phyloP scores from a whole-genome alignment of 2,329 filamentous ascomycete genomes.

The Alternaria dauci region DNA sequence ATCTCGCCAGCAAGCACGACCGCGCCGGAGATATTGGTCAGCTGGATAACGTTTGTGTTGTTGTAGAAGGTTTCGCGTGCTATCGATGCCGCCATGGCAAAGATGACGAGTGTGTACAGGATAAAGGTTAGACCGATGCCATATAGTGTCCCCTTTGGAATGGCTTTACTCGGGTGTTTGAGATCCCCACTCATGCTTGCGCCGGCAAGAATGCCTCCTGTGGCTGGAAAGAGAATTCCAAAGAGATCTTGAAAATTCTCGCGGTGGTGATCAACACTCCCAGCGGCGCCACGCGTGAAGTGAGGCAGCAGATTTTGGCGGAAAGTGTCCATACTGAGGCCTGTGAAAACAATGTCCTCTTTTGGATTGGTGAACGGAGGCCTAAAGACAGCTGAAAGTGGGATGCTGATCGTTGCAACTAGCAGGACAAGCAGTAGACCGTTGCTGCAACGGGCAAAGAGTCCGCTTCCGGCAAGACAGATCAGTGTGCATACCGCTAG shows the following conservation, averaged over 20 bases:
- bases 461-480: conserved; percentile 79
- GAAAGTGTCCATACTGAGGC: conserved; percentile 74
- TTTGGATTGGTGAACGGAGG: conserved; percentile 71
- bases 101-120: conserved; percentile 77
- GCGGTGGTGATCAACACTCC: conserved; percentile 67
- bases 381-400: conserved; percentile 75
- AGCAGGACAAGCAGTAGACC: conserved; percentile 75
- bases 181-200: conserved; percentile 92
- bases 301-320: conserved; percentile 75
- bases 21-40: conserved; percentile 78
- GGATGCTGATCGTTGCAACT: conserved; percentile 80
- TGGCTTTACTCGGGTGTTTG: conserved; percentile 81
- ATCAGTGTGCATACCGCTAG: conserved; percentile 76
- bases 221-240: conserved; percentile 82
- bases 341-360: conserved; percentile 78
- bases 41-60: conserved; percentile 81
- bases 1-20: conserved; percentile 83
- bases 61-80: conserved; percentile 76
- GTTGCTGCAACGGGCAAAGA: conserved; percentile 83
- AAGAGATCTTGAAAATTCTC: conserved; percentile 83
- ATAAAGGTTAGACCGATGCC: conserved; percentile 79
- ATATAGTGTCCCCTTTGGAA: conserved; percentile 83
- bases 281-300: conserved; percentile 68
- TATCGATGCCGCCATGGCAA: conserved; percentile 80
- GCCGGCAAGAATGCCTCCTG: conserved; percentile 70